Percentiles rank a stretch among this genome's conserved stretches.
phyloP scores from a whole-genome alignment of 192 early-diverging fungal genomes.

The Podila horticola region DNA sequence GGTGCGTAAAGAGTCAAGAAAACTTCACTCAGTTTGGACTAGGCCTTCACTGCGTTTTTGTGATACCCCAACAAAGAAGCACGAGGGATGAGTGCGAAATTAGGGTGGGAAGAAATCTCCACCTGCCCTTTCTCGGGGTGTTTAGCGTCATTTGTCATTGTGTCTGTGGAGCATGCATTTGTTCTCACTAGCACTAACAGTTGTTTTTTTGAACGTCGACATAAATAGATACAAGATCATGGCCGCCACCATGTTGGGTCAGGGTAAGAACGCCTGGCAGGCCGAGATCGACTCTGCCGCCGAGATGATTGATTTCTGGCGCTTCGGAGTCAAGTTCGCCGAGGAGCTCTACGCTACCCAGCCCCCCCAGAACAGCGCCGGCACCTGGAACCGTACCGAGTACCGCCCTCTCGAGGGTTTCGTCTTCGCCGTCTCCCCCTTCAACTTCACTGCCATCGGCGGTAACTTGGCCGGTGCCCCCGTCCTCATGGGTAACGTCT shows the following conservation, averaged over 20 bases:
- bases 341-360: conserved; percentile 93
- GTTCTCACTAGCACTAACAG: not conserved
- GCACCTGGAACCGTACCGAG: conserved; percentile 95
- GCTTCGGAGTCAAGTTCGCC: conserved; percentile 95
- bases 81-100: no score
- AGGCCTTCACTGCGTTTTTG: no score
- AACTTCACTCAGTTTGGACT: no score
- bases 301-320: conserved; percentile 93
- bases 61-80: no score
- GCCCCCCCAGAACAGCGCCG: conserved; percentile 86
- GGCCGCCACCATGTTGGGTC: conserved; percentile 98
- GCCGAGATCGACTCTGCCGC: conserved; percentile 99
- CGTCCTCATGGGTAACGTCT: conserved; percentile 97
- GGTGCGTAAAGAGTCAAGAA: conserved; percentile 56
- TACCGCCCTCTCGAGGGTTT: conserved; percentile 98
- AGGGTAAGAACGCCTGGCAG: conserved; percentile 99
- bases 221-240: conserved; percentile 73
- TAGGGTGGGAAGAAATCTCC: no score
- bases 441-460: conserved; percentile 99
- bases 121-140: no score
- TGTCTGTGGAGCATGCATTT: no score
- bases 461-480: conserved; percentile 94
- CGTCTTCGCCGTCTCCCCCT: conserved; percentile 96
- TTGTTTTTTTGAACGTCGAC: conserved; percentile 15
- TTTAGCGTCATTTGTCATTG: no score